phyloP scores from a whole-genome alignment of 495 filamentous ascomycete genomes.

The Pseudoneurospora amorphoporcata region DNA sequence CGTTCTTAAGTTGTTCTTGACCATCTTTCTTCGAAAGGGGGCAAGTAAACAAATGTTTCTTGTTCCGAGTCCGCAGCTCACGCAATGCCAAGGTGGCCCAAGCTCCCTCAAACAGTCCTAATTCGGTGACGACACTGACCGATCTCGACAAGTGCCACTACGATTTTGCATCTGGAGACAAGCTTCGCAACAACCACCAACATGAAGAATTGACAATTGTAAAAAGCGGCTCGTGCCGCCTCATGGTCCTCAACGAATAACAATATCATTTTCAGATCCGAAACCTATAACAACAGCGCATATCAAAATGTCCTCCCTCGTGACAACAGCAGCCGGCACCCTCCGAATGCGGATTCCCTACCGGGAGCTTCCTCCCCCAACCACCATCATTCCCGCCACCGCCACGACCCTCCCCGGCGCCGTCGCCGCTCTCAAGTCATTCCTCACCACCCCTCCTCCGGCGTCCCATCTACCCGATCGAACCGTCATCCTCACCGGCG shows the following conservation, averaged over 20 bases:
- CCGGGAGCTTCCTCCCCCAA: conserved; percentile 70
- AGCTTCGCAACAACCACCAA: background rate
- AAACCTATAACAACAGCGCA: background rate
- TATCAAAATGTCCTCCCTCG: conserved; percentile 42
- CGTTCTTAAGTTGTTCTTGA: background rate
- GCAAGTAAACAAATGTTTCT: background rate
- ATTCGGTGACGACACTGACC: background rate
- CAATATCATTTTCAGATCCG: background rate
- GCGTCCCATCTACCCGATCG: conserved; percentile 30
- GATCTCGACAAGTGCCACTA: background rate
- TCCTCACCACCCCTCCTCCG: conserved; percentile 54
- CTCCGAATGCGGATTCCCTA: conserved; percentile 73
- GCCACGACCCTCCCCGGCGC: conserved; percentile 63
- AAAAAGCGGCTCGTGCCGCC: background rate
- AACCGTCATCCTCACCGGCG: conserved; percentile 74
- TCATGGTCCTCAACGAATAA: background rate
- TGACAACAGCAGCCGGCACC: conserved; percentile 30
- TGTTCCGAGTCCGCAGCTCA: background rate
- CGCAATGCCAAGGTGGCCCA: background rate
- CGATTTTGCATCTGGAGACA: background rate
- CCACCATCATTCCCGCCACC: conserved; percentile 59
- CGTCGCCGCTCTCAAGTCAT: conserved; percentile 60
- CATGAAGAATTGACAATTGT: background rate
- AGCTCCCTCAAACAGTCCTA: background rate
- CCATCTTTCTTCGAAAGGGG: background rate